Evolutionary conservation across 164 flowering plant genomes (phyloP), one percentile per base, ranked within the genome.

Genomic region (Nymphaea thermarum): DNA sequence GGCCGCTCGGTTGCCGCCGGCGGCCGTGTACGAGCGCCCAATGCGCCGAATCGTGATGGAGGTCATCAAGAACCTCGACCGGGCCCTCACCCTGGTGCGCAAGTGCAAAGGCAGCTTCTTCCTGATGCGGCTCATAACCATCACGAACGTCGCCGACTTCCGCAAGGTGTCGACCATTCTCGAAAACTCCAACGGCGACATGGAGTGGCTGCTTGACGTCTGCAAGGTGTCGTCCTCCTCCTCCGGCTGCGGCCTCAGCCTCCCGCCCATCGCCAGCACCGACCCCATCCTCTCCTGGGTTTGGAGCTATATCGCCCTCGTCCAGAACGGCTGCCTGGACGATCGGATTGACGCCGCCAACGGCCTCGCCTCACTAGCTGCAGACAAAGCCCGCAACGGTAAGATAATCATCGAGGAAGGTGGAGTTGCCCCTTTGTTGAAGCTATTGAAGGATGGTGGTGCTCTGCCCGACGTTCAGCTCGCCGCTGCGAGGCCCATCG

Each of bases 251-350:
- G 72, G 67, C 18, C 75, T 81, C 3, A 71, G 85, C 12, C 79
- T 93, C 3, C 91, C 98, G 2, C 91, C 98, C 0, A 87, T 93
- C 42, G 96, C 91, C 36, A 81, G 81, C 62, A 86, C 82, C 67
- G 98, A 93, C 68, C 96, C 96, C 0, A 90, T 84, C 16, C 70
- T 93, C 36, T 79, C 90, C n/a, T 87, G 85, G 87, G 86, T 93
- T 11, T 93, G 98, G 98, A 77, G 87, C 44, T 77, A 18, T 36
- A 71, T 86, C n/a, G 89, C 96, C n/a, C 72, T 86, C 0, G 15
- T 93, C 44, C 86, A 85, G 16, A 83, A 74, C 82, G 60, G 53
- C 73, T 6, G 47, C 59, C 57, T 59, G 44, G 6, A 45, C 12
- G 85, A 82, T 25, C 82, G 92, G 0, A 61, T 77, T 2, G 91